A percentile compares a stretch with the other conserved stretches of the same genome.
Conservation (phyloP, 352 stramenopile species). For the Phytophthora fragariae region DNA sequence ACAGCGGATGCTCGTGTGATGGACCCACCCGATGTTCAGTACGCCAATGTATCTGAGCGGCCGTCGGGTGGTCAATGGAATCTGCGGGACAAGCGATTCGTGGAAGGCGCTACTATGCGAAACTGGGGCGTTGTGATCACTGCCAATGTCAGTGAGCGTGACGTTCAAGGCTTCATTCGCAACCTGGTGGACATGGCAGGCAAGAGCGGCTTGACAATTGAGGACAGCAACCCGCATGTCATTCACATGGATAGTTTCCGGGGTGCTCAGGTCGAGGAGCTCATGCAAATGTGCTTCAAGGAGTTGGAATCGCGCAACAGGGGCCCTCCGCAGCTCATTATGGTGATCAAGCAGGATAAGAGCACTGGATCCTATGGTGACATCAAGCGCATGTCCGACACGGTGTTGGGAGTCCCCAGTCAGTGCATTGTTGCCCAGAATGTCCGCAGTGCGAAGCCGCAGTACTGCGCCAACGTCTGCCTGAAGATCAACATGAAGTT, state of each 20-base stretch:
- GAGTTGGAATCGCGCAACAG: slow-evolving; percentile 48
- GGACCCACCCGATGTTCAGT: slow-evolving; percentile 70
- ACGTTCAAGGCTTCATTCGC: slow-evolving; percentile 56
- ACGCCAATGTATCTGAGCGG: slow-evolving; percentile 63
- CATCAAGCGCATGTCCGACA: slow-evolving; percentile 83
- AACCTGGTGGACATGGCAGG: slow-evolving; percentile 44
- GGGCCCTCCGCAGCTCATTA: slow-evolving; percentile 58
- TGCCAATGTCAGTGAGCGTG: slow-evolving; percentile 43
- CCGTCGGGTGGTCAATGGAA: slow-evolving; percentile 79
- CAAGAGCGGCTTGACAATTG: slow-evolving; percentile 51
- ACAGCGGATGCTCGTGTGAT: slow-evolving; percentile 58
- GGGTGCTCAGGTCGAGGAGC: slow-evolving; percentile 55
- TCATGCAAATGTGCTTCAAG: slow-evolving; percentile 67
- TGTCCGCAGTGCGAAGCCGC: slow-evolving; percentile 45
- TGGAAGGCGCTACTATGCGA: slow-evolving; percentile 51
- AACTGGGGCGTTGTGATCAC: slow-evolving; percentile 72
- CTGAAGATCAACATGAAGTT: slow-evolving; percentile 87
- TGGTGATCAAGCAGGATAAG: slow-evolving; percentile 66
- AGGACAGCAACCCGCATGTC: slow-evolving; percentile 48
- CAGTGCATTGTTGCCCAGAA: slow-evolving; percentile 75
- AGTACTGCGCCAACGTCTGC: slow-evolving; percentile 76
- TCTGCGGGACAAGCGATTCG: slow-evolving; percentile 76
- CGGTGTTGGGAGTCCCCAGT: slow-evolving; percentile 66
- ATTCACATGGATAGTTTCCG: slow-evolving; percentile 51
- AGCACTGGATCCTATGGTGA: slow-evolving; percentile 57